A percentile compares a stretch with the other conserved stretches of the same genome.
phyloP scores from a whole-genome alignment of 768 basidiomycete species.

The Russula earlei region DNA sequence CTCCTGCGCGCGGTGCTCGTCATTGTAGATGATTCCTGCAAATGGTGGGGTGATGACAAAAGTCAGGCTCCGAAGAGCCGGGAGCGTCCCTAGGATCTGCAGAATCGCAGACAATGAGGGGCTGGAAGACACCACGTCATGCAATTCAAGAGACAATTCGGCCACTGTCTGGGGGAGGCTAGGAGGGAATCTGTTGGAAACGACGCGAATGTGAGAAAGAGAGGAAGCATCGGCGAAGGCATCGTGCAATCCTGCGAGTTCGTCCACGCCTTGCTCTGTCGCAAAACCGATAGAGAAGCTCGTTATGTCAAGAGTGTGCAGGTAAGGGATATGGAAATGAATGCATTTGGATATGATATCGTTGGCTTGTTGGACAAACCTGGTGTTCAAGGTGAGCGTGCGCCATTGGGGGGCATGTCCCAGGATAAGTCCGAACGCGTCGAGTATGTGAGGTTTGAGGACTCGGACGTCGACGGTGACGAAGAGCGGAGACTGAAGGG shows the following conservation, averaged over 20 bases:
- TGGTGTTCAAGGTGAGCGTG: conserved; percentile 33
- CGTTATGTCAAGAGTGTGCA: conserved; percentile 28
- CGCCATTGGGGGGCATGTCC: conserved; percentile 36
- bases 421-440: conserved; percentile 28
- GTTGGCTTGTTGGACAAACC: conserved; percentile 31
- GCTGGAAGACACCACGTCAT: conserved; percentile 17
- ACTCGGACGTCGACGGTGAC: conserved; percentile 35
- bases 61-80: conserved; percentile 33
- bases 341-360: conserved; percentile 33
- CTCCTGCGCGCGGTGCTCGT: conserved; percentile 12
- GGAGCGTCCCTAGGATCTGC: conserved; percentile 31
- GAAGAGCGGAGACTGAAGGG: conserved; percentile 34
- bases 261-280: conserved; percentile 1
- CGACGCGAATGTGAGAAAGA: conserved; percentile 20
- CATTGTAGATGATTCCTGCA: conserved; percentile 22
- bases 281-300: conserved; percentile 12
- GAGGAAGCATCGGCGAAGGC: conserved; percentile 29
- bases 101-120: conserved; percentile 20
- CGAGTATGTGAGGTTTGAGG: conserved; percentile 23
- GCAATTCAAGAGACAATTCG: conserved; percentile 10
- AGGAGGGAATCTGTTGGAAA: conserved; percentile 14
- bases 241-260: conserved; percentile 12
- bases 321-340: conserved; percentile 28
- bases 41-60: conserved; percentile 31
- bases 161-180: conserved; percentile 12